Evolutionary conservation across 225 moss, liverwort and hornwort species (phyloP), one percentile per base, ranked within the genome.

Genomic region (Sphagnum tenellum): DNA sequence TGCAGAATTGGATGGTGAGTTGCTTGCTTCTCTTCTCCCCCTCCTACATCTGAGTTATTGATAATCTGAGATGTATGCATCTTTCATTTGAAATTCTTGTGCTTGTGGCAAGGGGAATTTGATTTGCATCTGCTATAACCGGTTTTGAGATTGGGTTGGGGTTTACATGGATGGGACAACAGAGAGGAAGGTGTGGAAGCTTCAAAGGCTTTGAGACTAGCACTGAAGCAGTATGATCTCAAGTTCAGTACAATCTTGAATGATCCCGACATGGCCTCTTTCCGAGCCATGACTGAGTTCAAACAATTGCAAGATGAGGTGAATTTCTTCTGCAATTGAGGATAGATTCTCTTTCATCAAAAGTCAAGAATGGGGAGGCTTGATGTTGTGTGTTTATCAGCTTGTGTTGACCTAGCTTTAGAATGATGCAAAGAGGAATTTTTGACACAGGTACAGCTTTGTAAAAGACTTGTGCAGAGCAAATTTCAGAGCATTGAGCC

Each of bases 181-280:
- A 96, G 96, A 60, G 81, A 75, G 48, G 96, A 96, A 74, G 92
- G 87, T 53, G 82, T 78, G 52, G 68, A 88, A 61, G 96, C 96
- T 55, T 84, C 84, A 12, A 72, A 85, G 79, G 96, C 96, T n/a
- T 71, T 96, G 53, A 68, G 83, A 71, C 78, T 70, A 65, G 89
- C 92, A 47, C 77, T 96, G 48, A 78, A 78, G 75, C 77, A 89
- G 10, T 85, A 83, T 61, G 74, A 77, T 50, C 83, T 96, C 13
- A 96, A 92, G 63, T 96, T 96, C 69, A 96, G 83, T 77, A 86
- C 92, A 55, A 90, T 96, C 69, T 76, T 96, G 76, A 89, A 72
- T 57, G 96, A 96, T 67, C 81, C 88, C 55, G 96, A 90, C 48
- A 79, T 96, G 96, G 89, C 96, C 45, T 64, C 85, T 10, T 96